phyloP scores from a whole-genome alignment of 2,329 filamentous ascomycete species.

The Microsporum ferrugineum region DNA sequence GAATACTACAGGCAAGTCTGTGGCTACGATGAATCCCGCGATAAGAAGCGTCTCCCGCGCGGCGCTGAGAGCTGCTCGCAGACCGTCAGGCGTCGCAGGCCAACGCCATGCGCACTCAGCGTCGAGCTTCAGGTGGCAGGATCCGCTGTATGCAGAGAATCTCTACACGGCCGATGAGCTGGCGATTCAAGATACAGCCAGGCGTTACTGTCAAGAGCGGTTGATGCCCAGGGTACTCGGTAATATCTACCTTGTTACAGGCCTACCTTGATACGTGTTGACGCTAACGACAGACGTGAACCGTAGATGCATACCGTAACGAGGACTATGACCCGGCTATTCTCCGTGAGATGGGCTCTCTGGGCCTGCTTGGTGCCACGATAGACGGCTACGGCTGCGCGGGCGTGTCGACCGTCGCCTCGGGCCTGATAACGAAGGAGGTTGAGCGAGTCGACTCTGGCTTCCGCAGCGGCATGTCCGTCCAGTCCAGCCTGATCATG shows the following conservation, averaged over 20 bases:
- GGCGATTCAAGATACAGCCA: constrained; percentile 79
- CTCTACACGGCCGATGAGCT: constrained; percentile 82
- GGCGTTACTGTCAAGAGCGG: constrained; percentile 86
- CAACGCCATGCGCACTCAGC: constrained; percentile 7
- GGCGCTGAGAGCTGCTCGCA: not conserved
- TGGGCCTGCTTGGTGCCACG: constrained; percentile 76
- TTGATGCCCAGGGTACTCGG: constrained; percentile 76
- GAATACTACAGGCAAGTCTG: not conserved
- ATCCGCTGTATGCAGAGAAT: constrained; percentile 64
- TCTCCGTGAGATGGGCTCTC: constrained; percentile 79
- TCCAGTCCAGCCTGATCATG: constrained; percentile 89
- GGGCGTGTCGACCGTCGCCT: constrained; percentile 74
- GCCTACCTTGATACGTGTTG: not conserved
- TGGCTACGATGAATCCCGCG: constrained; percentile 8
- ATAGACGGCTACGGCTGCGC: constrained; percentile 84
- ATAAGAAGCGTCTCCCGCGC: constrained; percentile 7
- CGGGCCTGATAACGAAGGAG: constrained; percentile 79
- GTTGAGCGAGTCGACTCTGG: constrained; percentile 86
- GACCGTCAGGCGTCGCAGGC: constrained; percentile 1
- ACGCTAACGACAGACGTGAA: no score
- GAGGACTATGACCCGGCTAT: constrained; percentile 80
- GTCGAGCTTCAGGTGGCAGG: constrained; percentile 72
- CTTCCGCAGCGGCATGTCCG: constrained; percentile 85
- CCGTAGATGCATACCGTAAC: constrained; percentile 67
- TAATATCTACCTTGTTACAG: constrained; percentile 34